Conservation (phyloP, 345 rosid species). For the Nephelium lappaceum region DNA sequence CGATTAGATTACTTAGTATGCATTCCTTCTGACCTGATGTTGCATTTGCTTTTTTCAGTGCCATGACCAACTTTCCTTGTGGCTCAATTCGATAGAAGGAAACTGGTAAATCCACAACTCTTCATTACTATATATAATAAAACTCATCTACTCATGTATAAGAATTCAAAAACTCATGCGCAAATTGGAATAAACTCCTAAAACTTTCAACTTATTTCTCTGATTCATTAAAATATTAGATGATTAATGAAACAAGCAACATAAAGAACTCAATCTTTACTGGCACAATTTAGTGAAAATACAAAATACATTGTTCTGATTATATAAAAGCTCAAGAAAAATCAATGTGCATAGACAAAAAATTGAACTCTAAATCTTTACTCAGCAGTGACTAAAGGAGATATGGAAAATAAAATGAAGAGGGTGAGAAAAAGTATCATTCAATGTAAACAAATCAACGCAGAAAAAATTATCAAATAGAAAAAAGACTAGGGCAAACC, state of each 20-base stretch:
- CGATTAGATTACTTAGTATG: neutral
- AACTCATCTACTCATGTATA: neutral
- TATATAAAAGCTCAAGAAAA: neutral
- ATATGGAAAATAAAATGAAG: neutral
- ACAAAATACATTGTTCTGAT: neutral
- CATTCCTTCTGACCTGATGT: slow-evolving; percentile 4
- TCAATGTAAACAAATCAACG: too few relatives aligned
- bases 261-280: neutral
- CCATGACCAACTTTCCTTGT: slow-evolving; percentile 51
- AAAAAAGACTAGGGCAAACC: too few relatives aligned
- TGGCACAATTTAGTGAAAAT: too few relatives aligned
- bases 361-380: neutral
- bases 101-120: slow-evolving; percentile 32
- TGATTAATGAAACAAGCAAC: slow-evolving; percentile 1
- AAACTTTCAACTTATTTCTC: neutral
- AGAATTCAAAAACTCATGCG: neutral
- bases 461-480: too few relatives aligned
- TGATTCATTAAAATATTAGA: neutral
- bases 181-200: neutral
- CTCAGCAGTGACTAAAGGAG: neutral
- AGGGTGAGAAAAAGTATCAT: too few relatives aligned
- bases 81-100: slow-evolving; percentile 47
- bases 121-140: neutral
- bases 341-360: neutral
- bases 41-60: slow-evolving; percentile 31